Conservation (phyloP, 371 early-diverging fungal genomes). For the Funneliformis caledonium region DNA sequence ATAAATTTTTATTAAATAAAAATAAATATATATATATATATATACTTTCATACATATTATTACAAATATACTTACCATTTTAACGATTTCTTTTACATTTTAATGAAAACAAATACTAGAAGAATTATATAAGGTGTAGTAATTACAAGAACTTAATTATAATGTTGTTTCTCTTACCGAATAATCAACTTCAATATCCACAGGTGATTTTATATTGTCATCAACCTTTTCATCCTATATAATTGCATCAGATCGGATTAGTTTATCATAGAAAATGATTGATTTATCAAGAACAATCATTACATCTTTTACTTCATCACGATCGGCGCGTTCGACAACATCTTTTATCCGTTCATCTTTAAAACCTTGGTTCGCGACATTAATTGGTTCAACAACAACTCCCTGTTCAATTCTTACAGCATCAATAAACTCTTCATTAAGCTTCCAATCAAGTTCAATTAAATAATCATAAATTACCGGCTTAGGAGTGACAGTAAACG, state of each 20-base stretch:
- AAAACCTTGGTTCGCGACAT: background rate
- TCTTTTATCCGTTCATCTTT: background rate
- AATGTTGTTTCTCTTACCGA: background rate
- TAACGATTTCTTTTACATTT: background rate
- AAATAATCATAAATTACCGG: background rate
- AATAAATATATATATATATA: too few relatives aligned
- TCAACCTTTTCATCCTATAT: background rate
- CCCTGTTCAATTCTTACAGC: slow-evolving; percentile 1
- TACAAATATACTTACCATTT: background rate
- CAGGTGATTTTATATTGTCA: background rate
- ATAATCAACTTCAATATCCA: background rate
- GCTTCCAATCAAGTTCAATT: background rate
- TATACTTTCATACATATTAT: background rate
- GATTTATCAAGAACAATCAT: background rate
- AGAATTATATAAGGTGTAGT: background rate
- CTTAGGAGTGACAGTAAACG: background rate
- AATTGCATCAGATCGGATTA: too few relatives aligned
- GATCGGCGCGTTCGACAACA: background rate
- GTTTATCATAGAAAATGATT: too few relatives aligned
- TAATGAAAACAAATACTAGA: background rate
- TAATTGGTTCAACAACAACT: background rate
- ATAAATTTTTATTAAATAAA: background rate
- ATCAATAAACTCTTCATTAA: slow-evolving; percentile 1
- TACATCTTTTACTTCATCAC: background rate
- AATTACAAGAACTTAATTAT: background rate